phyloP scores from a whole-genome alignment of 2,329 filamentous ascomycete genomes.

The Pseudogymnoascus sp. region DNA sequence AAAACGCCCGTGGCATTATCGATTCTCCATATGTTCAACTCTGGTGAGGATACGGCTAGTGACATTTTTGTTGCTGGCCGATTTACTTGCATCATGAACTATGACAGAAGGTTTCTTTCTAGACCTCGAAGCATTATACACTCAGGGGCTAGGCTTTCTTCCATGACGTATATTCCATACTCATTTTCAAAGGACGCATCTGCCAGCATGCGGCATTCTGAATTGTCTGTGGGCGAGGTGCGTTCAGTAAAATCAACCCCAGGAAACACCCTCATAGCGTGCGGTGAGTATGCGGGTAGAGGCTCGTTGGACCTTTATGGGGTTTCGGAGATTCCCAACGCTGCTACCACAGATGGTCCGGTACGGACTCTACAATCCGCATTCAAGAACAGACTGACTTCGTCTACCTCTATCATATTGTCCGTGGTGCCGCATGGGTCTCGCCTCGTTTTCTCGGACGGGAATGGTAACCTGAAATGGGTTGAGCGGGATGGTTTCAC shows the following conservation, averaged over 20 bases:
- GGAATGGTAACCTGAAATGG: constrained; percentile 80
- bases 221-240: constrained; percentile 49
- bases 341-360: constrained; percentile 25
- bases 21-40: constrained; percentile 66
- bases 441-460: constrained; percentile 75
- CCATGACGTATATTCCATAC: constrained; percentile 61
- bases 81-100: constrained; percentile 82
- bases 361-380: constrained; percentile 39
- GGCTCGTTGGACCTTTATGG: constrained; percentile 86
- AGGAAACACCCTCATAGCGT: constrained; percentile 67
- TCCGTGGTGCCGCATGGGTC: constrained; percentile 77
- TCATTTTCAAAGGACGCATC: constrained; percentile 57
- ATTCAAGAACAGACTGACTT: constrained; percentile 76
- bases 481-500: constrained; percentile 75
- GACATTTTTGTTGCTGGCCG: constrained; percentile 85
- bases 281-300: constrained; percentile 86
- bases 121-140: constrained; percentile 70
- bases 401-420: constrained; percentile 71
- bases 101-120: constrained; percentile 81
- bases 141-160: constrained; percentile 73
- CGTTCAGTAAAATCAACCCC: constrained; percentile 44
- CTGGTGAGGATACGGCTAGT: constrained; percentile 42
- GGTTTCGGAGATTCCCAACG: constrained; percentile 35
- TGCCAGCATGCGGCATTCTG: constrained; percentile 48
- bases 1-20: constrained; percentile 57